A percentile compares a stretch with the other conserved stretches of the same genome.
Conservation (phyloP, 2,329 filamentous ascomycete species). For the Fusarium duplospermum region DNA sequence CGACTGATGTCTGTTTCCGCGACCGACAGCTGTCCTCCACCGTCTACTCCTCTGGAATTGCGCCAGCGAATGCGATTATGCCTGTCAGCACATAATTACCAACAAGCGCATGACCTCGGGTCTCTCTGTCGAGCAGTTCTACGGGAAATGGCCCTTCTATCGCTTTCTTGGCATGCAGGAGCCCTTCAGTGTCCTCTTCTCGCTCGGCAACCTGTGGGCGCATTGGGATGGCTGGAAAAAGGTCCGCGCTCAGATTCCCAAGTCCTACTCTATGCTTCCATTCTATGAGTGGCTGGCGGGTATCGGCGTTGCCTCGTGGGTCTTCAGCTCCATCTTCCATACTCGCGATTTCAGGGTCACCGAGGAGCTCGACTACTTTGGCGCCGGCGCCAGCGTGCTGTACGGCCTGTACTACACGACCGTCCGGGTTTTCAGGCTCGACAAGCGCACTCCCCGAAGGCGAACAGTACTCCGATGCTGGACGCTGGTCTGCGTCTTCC, state of each 20-base stretch:
- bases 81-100: slow-evolving; percentile 95
- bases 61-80: slow-evolving; percentile 95
- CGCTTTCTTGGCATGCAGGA: slow-evolving; percentile 94
- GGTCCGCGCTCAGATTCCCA: slow-evolving; percentile 76
- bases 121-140: slow-evolving; percentile 85
- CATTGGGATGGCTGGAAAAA: slow-evolving; percentile 82
- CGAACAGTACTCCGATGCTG: slow-evolving; percentile 74
- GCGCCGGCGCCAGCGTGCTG: slow-evolving; percentile 86
- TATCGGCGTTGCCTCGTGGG: slow-evolving; percentile 85
- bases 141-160: slow-evolving; percentile 98
- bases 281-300: slow-evolving; percentile 87
- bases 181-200: slow-evolving; percentile 93
- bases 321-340: slow-evolving; percentile 92
- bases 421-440: slow-evolving; percentile 85
- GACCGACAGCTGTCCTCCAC: slow-evolving; percentile 77
- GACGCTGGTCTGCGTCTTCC: slow-evolving; percentile 76
- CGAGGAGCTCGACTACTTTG: slow-evolving; percentile 97
- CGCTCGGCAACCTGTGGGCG: slow-evolving; percentile 88
- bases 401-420: slow-evolving; percentile 91
- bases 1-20: slow-evolving; percentile 31
- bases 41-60: slow-evolving; percentile 94
- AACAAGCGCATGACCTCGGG: slow-evolving; percentile 73
- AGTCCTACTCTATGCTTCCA: slow-evolving; percentile 77
- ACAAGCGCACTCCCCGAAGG: slow-evolving; percentile 62
- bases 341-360: slow-evolving; percentile 86